phyloP scores from a whole-genome alignment of 768 basidiomycete genomes.

The Naganishia vaughanmartiniae region DNA sequence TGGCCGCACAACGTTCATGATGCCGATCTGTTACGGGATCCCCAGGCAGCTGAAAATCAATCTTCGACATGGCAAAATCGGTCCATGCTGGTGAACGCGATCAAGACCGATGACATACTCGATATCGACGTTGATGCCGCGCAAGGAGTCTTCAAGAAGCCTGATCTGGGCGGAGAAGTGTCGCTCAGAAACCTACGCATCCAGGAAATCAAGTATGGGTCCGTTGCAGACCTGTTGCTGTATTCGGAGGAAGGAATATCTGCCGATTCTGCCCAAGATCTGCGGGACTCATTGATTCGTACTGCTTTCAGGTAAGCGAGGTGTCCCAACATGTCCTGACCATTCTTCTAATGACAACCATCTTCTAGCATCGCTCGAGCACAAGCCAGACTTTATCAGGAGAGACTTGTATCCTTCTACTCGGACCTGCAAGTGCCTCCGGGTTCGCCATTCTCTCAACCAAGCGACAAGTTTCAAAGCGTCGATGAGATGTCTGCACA shows the following conservation, averaged over 20 bases:
- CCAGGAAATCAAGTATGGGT: conserved; percentile 52
- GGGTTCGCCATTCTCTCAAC: background rate
- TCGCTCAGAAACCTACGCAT: conserved; percentile 50
- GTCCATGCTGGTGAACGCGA: conserved; percentile 21
- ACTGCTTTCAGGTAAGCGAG: conserved; percentile 43
- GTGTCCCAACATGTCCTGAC: background rate
- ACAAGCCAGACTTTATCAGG: conserved; percentile 44
- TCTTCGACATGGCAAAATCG: conserved; percentile 11
- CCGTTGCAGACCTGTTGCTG: conserved; percentile 50
- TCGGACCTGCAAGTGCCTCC: conserved; percentile 8
- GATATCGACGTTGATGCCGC: conserved; percentile 27
- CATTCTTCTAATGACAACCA: background rate
- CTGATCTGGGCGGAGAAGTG: conserved; percentile 43
- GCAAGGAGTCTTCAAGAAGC: conserved; percentile 38
- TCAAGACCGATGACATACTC: conserved; percentile 26
- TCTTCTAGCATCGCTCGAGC: conserved; percentile 44
- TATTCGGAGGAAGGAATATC: conserved; percentile 39
- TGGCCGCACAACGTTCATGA: conserved; percentile 31
- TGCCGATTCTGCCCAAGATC: conserved; percentile 12
- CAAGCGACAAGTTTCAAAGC: conserved; percentile 7
- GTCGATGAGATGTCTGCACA: background rate
- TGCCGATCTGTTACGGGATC: conserved; percentile 29
- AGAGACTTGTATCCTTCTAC: conserved; percentile 36
- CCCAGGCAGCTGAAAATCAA: conserved; percentile 4
- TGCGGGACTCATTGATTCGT: conserved; percentile 33